Evolutionary conservation across 1,284 basidiomycete genomes (phyloP).

Genomic region (Moniliophthora roreri): DNA sequence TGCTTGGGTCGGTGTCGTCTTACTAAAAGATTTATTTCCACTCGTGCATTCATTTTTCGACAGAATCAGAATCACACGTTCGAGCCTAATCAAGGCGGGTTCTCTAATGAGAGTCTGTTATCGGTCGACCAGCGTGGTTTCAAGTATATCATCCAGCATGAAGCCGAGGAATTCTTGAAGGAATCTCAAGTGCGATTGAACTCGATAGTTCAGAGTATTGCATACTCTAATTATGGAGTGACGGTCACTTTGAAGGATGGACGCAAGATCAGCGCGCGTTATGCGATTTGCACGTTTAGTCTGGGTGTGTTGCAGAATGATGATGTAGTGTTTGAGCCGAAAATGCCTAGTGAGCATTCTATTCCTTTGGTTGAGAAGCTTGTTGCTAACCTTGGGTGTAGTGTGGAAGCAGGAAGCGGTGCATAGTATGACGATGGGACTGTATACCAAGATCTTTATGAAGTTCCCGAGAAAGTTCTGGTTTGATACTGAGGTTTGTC

Average conservation of each 20-base stretch:
- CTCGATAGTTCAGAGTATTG: conserved; percentile 50
- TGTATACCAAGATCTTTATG: conserved; percentile 73
- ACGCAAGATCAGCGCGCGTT: conserved; percentile 44
- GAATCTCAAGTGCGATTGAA: conserved; percentile 48
- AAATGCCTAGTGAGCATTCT: conserved; percentile 37
- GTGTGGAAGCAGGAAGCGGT: conserved; percentile 68
- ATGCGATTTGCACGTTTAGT: conserved; percentile 64
- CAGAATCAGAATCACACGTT: conserved; percentile 70
- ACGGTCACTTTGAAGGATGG: conserved; percentile 47
- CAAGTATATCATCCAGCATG: conserved; percentile 51
- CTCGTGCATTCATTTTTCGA: no score
- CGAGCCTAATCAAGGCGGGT: conserved; percentile 50
- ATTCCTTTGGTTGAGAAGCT: neutral
- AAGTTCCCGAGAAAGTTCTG: conserved; percentile 67
- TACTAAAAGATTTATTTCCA: neutral
- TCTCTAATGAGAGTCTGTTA: conserved; percentile 55
- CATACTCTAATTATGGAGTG: conserved; percentile 45
- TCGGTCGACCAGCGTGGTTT: conserved; percentile 65
- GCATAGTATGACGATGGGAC: conserved; percentile 64
- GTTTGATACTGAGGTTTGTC: conserved; percentile 60
- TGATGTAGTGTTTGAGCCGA: conserved; percentile 56
- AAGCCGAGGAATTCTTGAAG: conserved; percentile 52
- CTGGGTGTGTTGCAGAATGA: conserved; percentile 62
- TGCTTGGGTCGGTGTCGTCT: conserved; percentile 46
- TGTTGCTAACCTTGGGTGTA: conserved; percentile 1